Evolutionary conservation across 2,329 filamentous ascomycete species (phyloP).

Genomic region (Colletotrichum theobromicola): DNA sequence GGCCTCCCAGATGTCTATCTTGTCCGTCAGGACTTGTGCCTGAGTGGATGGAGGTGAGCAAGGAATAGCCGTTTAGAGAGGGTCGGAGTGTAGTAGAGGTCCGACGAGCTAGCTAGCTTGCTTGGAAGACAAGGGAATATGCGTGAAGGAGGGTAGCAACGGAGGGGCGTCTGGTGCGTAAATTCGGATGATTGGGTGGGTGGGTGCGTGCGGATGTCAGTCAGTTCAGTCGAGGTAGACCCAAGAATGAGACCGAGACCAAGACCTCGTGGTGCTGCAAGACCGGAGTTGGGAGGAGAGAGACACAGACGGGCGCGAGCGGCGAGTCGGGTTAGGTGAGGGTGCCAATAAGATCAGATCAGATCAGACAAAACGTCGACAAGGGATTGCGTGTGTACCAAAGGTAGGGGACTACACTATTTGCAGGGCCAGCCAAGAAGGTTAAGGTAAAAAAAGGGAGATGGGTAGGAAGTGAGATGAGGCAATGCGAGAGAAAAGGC

Average conservation of each 20-base stretch:
- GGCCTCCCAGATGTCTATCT: background rate
- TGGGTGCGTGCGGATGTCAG: conserved; percentile 11
- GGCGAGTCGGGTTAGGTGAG: background rate
- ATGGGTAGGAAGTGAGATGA: background rate
- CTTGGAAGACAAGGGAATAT: conserved; percentile 10
- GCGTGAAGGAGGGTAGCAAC: conserved; percentile 12
- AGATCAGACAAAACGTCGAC: background rate
- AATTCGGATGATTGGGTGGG: conserved; percentile 18
- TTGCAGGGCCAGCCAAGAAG: background rate
- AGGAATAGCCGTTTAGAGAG: conserved; percentile 13
- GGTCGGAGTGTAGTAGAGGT: conserved; percentile 5
- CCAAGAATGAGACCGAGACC: conserved; percentile 3
- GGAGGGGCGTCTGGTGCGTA: conserved; percentile 9
- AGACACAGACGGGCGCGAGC: background rate
- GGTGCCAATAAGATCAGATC: background rate
- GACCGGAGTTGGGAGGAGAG: background rate
- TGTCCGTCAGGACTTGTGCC: background rate
- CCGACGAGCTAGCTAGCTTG: conserved; percentile 3
- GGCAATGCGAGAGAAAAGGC: background rate
- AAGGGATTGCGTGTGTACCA: background rate
- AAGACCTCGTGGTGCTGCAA: background rate
- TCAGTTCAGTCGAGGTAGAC: background rate
- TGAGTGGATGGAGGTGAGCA: background rate
- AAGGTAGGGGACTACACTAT: background rate
- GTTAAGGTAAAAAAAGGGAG: background rate